Evolutionary conservation across 441 rosid genomes (phyloP), one percentile per base, ranked within the genome.

Genomic region (Syzygium syzygioides): DNA sequence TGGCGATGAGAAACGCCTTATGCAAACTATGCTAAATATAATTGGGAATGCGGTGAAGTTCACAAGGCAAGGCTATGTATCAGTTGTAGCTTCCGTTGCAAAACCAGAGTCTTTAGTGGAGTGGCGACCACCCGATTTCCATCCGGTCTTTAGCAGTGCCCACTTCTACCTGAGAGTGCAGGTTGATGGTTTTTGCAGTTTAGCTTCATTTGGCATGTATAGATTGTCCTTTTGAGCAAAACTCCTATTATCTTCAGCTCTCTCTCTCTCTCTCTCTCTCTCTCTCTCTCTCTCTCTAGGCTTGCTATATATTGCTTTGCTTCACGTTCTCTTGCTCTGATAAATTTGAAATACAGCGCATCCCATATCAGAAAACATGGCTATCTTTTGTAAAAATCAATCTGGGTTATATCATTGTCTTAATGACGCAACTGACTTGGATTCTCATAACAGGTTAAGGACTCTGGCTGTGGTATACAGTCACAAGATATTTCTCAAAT

Each of bases 11-110:
- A 95, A 96, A 91, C 97, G 99, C 87, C 93, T 97, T 19, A 90
- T 93, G 95, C 99, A 97, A 89, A 95, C 91, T 50, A 93, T 97
- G 89, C 91, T 97, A 84, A 96, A 97, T 91, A 91, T 97, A 68
- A 94, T 90, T 85, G 99, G 99, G 9, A 97, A 97, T 89, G 99
- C 99, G 55, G 98, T 96, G 89, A 97, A 97, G 94, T 97, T 96
- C 93, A 96, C 99, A 26, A 96, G 94, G 92, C 98, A 95, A 90
- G 99, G 99, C 86, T 90, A 91, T 54, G 93, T 95, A 62, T 95
- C 97, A 30, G 85, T 96, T 53, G 89, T 92, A 56, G 99, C 93
- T 86, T 94, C 98, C 64, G 94, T 96, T 87, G 96, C 96, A 90
- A 96, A 95, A 90, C 95, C 98, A 6, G 99, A 96, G 80, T 93